These are phyloP conservation scores for Filosporella fistucella DNA, from an alignment of 495 filamentous ascomycete genomes.

Conservation along the genomic window DNA sequence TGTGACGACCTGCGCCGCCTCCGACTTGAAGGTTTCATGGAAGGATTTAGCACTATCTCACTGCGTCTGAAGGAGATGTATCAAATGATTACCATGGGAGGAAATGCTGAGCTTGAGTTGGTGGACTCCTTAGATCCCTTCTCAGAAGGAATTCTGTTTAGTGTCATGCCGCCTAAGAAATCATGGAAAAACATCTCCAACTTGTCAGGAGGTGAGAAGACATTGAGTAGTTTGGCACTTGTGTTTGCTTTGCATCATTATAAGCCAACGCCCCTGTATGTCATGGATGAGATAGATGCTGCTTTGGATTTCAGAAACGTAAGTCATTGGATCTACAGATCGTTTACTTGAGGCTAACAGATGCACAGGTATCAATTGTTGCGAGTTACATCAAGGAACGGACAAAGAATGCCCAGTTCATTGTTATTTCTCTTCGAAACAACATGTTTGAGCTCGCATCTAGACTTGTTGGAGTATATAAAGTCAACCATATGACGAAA, in stretches of 20 bases:
- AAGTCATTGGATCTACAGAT: constrained; percentile 35
- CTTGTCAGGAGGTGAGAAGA: constrained; percentile 93
- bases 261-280: constrained; percentile 94
- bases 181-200: constrained; percentile 99
- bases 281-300: constrained; percentile 99
- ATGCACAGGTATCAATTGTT: constrained; percentile 88
- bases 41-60: constrained; percentile 93
- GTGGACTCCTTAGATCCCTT: constrained; percentile 96
- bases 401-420: constrained; percentile 98
- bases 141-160: constrained; percentile 93
- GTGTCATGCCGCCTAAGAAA: constrained; percentile 99
- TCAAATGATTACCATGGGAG: constrained; percentile 99
- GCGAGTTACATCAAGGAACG: constrained; percentile 98
- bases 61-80: constrained; percentile 98
- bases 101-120: constrained; percentile 94
- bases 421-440: constrained; percentile 95
- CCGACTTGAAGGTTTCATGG: constrained; percentile 96
- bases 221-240: constrained; percentile 84
- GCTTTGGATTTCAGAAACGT: constrained; percentile 97
- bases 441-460: constrained; percentile 99
- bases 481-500: constrained; percentile 99
- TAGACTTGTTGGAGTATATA: constrained; percentile 92
- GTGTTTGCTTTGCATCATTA: constrained; percentile 98
- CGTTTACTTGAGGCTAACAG: constrained; percentile 2
- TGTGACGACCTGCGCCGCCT: constrained; percentile 87